phyloP scores from a whole-genome alignment of 108 stramenopile species.

The Cyclotella kingstonii region DNA sequence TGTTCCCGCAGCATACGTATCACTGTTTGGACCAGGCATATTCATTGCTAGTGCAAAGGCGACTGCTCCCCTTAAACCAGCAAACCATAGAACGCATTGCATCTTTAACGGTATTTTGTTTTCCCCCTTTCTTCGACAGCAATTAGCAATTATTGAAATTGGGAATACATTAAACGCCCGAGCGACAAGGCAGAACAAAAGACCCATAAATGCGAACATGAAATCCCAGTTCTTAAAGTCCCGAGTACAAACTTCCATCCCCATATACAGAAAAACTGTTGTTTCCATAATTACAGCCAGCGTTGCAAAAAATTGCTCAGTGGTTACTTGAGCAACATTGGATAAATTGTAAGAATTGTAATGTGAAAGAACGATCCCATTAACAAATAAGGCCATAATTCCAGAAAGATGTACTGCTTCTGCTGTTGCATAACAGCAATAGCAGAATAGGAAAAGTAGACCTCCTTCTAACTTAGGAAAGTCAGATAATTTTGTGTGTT shows the following conservation, averaged over 20 bases:
- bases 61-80: conserved; percentile 94
- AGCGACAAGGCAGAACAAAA: conserved; percentile 84
- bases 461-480: conserved; percentile 94
- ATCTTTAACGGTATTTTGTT: conserved; percentile 68
- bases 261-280: conserved; percentile 96
- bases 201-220: conserved; percentile 69
- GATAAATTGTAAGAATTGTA: conserved; percentile 96
- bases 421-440: conserved; percentile 89
- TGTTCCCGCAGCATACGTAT: conserved; percentile 88
- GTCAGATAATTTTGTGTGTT: conserved; percentile 76
- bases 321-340: conserved; percentile 75
- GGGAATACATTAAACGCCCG: conserved; percentile 92
- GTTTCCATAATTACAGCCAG: conserved; percentile 90
- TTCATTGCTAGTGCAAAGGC: conserved; percentile 92
- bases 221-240: conserved; percentile 74
- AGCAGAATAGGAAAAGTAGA: conserved; percentile 93
- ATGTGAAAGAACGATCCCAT: conserved; percentile 88
- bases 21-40: conserved; percentile 89
- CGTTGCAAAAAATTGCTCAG: conserved; percentile 93
- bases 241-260: conserved; percentile 94
- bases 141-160: conserved; percentile 83
- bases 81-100: conserved; percentile 96
- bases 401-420: conserved; percentile 89
- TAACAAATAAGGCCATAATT: conserved; percentile 96
- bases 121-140: conserved; percentile 49